Percentiles rank a stretch among this genome's conserved stretches.
Conservation (phyloP, 1,284 basidiomycete genomes). For the Sanghuangporus baumii region DNA sequence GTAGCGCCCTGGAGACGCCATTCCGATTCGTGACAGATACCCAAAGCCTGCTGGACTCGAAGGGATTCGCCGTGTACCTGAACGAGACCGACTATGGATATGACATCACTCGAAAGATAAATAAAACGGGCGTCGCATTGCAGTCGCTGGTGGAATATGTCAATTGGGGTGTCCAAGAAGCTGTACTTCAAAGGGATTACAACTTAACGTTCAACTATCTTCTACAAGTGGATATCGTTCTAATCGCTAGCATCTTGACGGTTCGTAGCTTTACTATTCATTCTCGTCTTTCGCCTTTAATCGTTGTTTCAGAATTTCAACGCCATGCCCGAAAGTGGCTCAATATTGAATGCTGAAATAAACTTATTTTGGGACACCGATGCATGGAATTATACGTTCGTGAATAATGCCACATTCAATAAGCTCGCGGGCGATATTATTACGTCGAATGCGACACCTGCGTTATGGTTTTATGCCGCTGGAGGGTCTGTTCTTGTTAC, state of each 20-base stretch:
- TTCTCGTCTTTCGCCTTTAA: not conserved
- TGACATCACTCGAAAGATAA: not conserved
- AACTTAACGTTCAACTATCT: not conserved
- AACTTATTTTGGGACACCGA: constrained; percentile 1
- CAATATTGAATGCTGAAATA: constrained; percentile 1
- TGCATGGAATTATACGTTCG: not conserved
- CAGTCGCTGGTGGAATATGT: not conserved
- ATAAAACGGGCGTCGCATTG: constrained; percentile 16
- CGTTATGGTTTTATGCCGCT: constrained; percentile 12
- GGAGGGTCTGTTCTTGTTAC: not conserved
- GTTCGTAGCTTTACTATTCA: not conserved
- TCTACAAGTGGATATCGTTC: not conserved
- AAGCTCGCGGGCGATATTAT: not conserved
- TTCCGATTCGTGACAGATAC: constrained; percentile 12
- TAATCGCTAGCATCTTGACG: not conserved
- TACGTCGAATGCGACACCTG: constrained; percentile 8
- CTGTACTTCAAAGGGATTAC: not conserved
- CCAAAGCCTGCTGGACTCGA: not conserved
- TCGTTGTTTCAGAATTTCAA: constrained; percentile 7
- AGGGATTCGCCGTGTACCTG: constrained; percentile 7
- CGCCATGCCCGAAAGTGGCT: constrained; percentile 5
- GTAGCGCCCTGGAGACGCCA: constrained; percentile 11
- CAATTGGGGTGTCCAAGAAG: constrained; percentile 9
- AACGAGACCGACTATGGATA: constrained; percentile 11
- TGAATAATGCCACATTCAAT: constrained; percentile 9